These are phyloP conservation scores for Cladosporium austrohemisphaericum DNA, from an alignment of 2,329 filamentous ascomycete genomes.

Conservation along the genomic window DNA sequence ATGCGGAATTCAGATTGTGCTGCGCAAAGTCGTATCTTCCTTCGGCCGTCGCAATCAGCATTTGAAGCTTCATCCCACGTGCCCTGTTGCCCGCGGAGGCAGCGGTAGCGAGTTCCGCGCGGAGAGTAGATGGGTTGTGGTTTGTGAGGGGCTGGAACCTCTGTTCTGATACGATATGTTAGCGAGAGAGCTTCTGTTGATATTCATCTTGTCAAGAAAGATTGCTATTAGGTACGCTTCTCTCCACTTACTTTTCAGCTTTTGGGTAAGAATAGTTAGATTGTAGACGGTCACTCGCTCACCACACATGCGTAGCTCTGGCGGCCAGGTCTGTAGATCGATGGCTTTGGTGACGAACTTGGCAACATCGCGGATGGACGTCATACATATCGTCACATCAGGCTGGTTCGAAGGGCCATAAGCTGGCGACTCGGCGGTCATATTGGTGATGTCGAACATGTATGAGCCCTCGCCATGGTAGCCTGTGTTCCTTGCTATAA, in stretches of 20 bases:
- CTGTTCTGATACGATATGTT: constrained; percentile 15
- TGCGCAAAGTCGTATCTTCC: constrained; percentile 63
- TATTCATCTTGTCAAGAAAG: too few relatives aligned
- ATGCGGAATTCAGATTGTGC: constrained; percentile 55
- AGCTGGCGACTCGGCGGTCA: constrained; percentile 59
- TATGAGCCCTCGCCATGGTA: constrained; percentile 60
- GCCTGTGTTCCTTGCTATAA: constrained; percentile 56
- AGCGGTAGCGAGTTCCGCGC: constrained; percentile 47
- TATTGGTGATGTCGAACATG: constrained; percentile 58
- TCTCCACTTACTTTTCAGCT: constrained; percentile 43
- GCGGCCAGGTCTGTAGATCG: constrained; percentile 63
- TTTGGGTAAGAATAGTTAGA: constrained; percentile 55
- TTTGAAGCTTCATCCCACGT: constrained; percentile 47
- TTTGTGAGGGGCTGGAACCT: constrained; percentile 32
- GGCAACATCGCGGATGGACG: constrained; percentile 65
- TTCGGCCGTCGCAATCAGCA: constrained; percentile 64
- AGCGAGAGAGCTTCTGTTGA: not conserved
- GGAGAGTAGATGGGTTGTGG: constrained; percentile 47
- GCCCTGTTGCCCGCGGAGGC: constrained; percentile 31
- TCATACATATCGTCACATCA: constrained; percentile 59
- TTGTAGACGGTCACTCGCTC: constrained; percentile 60
- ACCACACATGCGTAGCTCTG: constrained; percentile 66
- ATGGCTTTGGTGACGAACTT: constrained; percentile 68
- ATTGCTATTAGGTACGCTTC: too few relatives aligned
- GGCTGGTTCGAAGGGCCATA: constrained; percentile 49